A percentile compares a stretch with the other conserved stretches of the same genome.
Conservation (phyloP, 2,329 filamentous ascomycete species). For the Ceratocystiopsis minuta region DNA sequence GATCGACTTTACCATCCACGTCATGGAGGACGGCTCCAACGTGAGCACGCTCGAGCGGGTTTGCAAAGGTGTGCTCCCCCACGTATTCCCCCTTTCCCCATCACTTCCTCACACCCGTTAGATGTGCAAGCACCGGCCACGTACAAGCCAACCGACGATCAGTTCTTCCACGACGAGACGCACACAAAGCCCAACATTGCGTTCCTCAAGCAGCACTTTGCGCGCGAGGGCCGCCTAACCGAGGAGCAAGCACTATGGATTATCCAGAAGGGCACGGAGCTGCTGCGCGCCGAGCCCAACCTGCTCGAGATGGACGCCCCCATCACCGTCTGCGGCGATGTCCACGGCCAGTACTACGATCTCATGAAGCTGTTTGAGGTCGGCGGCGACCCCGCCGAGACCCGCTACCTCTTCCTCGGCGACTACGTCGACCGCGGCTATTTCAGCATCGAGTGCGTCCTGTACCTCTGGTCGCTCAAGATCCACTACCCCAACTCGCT, state of each 20-base stretch:
- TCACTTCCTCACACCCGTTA: conserved; percentile 21
- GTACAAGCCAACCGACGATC: conserved; percentile 76
- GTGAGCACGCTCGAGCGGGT: conserved; percentile 92
- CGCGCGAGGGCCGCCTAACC: conserved; percentile 87
- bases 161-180: conserved; percentile 81
- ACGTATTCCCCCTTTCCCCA: conserved; percentile 1
- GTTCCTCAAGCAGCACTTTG: conserved; percentile 97
- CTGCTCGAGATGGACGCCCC: conserved; percentile 97
- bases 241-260: conserved; percentile 97
- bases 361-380: conserved; percentile 99
- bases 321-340: conserved; percentile 95
- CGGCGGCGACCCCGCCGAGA: conserved; percentile 89
- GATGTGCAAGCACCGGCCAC: conserved; percentile 97
- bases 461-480: conserved; percentile 96
- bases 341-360: conserved; percentile 98
- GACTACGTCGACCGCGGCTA: conserved; percentile 98
- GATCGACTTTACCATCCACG: conserved; percentile 97
- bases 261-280: conserved; percentile 68
- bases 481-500: conserved; percentile 97
- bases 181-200: conserved; percentile 76
- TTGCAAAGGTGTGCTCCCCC: conserved; percentile 65
- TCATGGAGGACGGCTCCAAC: conserved; percentile 91
- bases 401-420: conserved; percentile 87
- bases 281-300: conserved; percentile 82
- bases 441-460: conserved; percentile 97